These are phyloP conservation scores for Dictyostelium purpureum DNA, from an alignment of 78 protist genomes.

Conservation along the genomic window DNA sequence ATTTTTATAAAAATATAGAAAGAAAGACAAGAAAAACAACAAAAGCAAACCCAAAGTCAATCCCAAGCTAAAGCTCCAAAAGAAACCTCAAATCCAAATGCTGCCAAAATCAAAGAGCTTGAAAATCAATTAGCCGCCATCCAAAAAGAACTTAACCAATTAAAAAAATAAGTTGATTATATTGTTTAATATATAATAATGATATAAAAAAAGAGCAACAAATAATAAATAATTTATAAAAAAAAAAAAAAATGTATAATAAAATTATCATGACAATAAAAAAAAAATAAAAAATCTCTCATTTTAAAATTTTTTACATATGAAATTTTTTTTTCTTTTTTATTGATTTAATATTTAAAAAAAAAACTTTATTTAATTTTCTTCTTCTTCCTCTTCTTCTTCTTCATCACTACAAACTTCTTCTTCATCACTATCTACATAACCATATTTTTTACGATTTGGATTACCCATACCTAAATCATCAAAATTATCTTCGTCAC, in stretches of 20 bases:
- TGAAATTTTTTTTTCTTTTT: background rate
- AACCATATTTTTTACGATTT: slow-evolving; percentile 33
- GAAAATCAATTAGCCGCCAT: slow-evolving; percentile 13
- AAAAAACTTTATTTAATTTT: background rate
- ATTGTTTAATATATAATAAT: background rate
- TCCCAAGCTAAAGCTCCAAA: background rate
- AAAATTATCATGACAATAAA: background rate
- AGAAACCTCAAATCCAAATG: background rate
- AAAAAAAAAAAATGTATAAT: background rate
- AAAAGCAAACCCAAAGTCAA: background rate
- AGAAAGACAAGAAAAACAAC: slow-evolving; percentile 9
- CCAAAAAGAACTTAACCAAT: slow-evolving; percentile 5
- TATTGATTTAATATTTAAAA: background rate
- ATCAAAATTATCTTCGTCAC: slow-evolving; percentile 38
- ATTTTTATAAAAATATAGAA: background rate
- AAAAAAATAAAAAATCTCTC: background rate
- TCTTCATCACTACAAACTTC: background rate
- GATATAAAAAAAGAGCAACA: background rate
- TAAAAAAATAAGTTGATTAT: slow-evolving; percentile 8
- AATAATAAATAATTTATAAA: background rate
- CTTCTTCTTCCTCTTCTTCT: slow-evolving; percentile 2
- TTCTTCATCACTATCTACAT: slow-evolving; percentile 34
- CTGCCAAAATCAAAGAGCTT: slow-evolving; percentile 2
- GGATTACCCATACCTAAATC: slow-evolving; percentile 20
- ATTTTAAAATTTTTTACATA: no score